Conservation (phyloP, 257 asterid genomes). For the Solanum bukasovii region DNA sequence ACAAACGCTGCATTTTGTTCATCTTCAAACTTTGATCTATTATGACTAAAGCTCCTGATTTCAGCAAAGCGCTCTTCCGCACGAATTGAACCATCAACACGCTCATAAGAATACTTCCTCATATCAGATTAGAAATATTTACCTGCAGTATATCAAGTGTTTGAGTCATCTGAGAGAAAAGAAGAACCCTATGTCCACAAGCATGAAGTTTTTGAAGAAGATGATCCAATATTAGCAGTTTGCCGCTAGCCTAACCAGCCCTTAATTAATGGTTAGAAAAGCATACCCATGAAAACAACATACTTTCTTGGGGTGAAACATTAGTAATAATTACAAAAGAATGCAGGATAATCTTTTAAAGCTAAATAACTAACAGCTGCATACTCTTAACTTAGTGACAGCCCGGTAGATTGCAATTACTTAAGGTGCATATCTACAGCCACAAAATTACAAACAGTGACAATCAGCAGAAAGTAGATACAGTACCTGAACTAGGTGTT, state of each 20-base stretch:
- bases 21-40: constrained; percentile 18
- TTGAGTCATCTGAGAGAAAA: constrained; percentile 94
- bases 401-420: neutral
- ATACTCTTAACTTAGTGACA: neutral
- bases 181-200: constrained; percentile 66
- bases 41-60: constrained; percentile 71
- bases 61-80: constrained; percentile 97
- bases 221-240: constrained; percentile 69
- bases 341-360: neutral
- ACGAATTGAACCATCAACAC: constrained; percentile 88
- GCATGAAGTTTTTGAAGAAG: constrained; percentile 57
- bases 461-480: constrained; percentile 1
- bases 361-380: neutral
- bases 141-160: constrained; percentile 91
- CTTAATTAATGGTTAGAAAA: neutral
- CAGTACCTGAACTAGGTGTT: constrained; percentile 88
- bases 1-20: constrained; percentile 40
- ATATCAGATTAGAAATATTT: neutral
- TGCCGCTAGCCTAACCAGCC: constrained; percentile 71
- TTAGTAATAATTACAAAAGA: too few relatives aligned
- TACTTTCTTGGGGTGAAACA: too few relatives aligned
- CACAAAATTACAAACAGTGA: neutral
- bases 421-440: neutral
- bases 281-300: too few relatives aligned
- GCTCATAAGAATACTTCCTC: constrained; percentile 74